Evolutionary conservation across 768 basidiomycete species (phyloP), one percentile per base, ranked within the genome.

Genomic region (Pilatotrama ljubarskyi): DNA sequence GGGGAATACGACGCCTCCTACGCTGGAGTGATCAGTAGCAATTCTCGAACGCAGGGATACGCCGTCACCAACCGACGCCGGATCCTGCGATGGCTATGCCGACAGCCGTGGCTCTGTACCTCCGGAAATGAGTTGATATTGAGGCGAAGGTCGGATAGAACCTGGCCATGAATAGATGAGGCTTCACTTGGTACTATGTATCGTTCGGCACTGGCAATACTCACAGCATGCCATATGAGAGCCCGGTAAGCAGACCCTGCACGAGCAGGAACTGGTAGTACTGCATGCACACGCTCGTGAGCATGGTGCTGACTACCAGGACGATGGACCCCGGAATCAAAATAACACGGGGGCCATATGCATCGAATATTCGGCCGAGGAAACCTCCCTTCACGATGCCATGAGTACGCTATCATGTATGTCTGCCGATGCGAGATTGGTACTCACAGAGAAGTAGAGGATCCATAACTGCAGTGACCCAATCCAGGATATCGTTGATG

Each of bases 71-170:
- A 59, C 61, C 64, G 20, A 59, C 40, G 20, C 58, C 58, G 11
- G 63, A 61, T 3, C 63, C 63, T 10, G 63, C 51, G 18, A 64
- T 58, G 15, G 55, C 59, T 55, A 93, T 74, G 2, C 91, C 91
- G 37, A 88, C 75, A 0, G 90, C 88, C 2, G 90, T 85, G 3
- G 86, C 87, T 14, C 89, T 81, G 62, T 85, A 84, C 61, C 79
- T 80, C 48, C 69, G 67, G 72, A 90, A 92, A 69, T 85, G 79
- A 1, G 85, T 90, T 0, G 87, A 81, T 10, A 90, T 78, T 51
- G 85, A 84, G 3, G 86, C 79, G 29, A 91, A 74, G 0, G 86
- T 77, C 0, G 90, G 89, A 64, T 88, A 89, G 70, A 89, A 90
- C 40, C 87, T 90, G 53, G n/a, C 40, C 32, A n/a, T n/a, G n/a